Base-by-base conservation (phyloP, 2,329 filamentous ascomycete genomes). In the Pleoardoris graminearum region DNA sequence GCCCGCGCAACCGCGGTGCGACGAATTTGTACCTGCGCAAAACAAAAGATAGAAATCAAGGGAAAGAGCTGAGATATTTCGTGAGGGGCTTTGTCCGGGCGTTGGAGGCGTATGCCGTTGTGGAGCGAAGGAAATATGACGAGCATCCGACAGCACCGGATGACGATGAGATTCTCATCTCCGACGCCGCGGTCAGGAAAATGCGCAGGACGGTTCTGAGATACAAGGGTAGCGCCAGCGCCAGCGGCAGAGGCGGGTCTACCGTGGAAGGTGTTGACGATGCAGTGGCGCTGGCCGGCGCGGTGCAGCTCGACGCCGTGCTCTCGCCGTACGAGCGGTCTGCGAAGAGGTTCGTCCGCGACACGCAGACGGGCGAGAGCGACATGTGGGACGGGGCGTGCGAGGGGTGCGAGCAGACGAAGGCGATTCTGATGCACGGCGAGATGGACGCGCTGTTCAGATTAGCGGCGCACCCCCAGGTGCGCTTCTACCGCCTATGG, bases 11-110 rank as follows among this genome's bases (percentile, higher is more conserved):
- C 30, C 17, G 51, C 16, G 47, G 41, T 19, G n/a, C 42, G 38
- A 61, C 58, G 33, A 46, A 46, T 10, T 21, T 46, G 17, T 46
- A 46, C 43, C 43, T 46, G 19, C 43, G 43, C 21, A 46, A 35
- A 19, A 46, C 19, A 10, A 35, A 36, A 35, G 30, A 35, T 33
- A 8, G 3, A 17, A 1, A 25, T 8, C 43, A 46, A 25, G 43
- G 8, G 30, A 46, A 46, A 25, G 27, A 46, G 30, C 21, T 46
- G 11, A 30, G 14, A n/a, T n/a, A 46, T n/a, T 46, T 46, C 21
- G 21, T 46, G 10, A 30, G 43, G 12, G 43, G 43, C 3, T 46
- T 46, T 25, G 12, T 30, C 3, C 30, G 30, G 14, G 43, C 43
- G 4, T 10, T 46, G 21, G 14, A 30, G 3, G 29, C 12, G 7